phyloP scores from a whole-genome alignment of 345 rosid genomes.

The Populus euphratica region DNA sequence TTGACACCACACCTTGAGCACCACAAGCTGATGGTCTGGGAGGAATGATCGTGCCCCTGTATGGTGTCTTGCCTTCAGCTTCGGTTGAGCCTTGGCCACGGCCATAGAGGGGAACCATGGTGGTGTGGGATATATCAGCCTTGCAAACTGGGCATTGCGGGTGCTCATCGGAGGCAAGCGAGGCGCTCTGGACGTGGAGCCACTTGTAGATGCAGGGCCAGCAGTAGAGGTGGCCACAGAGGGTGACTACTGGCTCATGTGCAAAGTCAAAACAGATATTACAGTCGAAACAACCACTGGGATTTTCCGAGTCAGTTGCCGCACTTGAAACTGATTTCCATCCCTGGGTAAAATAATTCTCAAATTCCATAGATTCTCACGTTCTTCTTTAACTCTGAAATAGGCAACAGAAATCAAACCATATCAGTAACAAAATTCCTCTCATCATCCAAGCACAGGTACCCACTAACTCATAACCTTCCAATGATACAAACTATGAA shows the following conservation, averaged over 20 bases:
- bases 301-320: conserved; percentile 25
- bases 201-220: conserved; percentile 98
- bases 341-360: conserved; percentile 39
- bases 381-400: conserved; percentile 18
- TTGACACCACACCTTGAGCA: conserved; percentile 27
- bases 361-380: conserved; percentile 38
- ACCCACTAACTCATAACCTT: neutral
- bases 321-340: conserved; percentile 38
- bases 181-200: conserved; percentile 66
- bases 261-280: conserved; percentile 82
- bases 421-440: neutral
- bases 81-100: conserved; percentile 48
- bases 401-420: neutral
- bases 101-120: conserved; percentile 91
- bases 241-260: conserved; percentile 82
- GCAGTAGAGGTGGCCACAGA: conserved; percentile 94
- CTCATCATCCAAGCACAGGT: neutral
- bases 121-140: conserved; percentile 63
- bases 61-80: conserved; percentile 27
- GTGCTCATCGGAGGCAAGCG: conserved; percentile 51
- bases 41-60: conserved; percentile 44
- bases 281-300: conserved; percentile 75
- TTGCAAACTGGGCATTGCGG: conserved; percentile 95
- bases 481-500: neutral
- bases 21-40: conserved; percentile 67